Conservation (phyloP, 257 asterid species). For the Solanum rostratum region DNA sequence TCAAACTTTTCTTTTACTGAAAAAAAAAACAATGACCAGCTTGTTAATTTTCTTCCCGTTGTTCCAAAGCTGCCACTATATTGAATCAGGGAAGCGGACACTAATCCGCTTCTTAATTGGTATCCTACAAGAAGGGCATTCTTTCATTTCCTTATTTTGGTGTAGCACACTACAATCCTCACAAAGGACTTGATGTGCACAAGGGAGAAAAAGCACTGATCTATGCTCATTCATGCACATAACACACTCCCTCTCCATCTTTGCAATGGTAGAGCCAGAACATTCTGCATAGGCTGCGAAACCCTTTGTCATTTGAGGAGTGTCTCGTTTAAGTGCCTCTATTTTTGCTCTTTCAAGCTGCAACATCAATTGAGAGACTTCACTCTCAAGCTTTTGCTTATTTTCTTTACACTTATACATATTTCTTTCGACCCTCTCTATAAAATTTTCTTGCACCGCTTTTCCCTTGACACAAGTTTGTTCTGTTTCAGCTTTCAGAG, state of each 20-base stretch:
- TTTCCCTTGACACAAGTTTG: constrained; percentile 16
- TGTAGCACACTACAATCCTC: constrained; percentile 40
- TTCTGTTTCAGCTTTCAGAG: constrained; percentile 24
- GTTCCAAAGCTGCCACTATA: background rate
- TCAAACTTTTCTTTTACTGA: background rate
- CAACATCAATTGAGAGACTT: constrained; percentile 31
- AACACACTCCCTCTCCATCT: constrained; percentile 73
- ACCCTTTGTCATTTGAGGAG: constrained; percentile 23
- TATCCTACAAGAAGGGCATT: no score
- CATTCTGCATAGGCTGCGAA: constrained; percentile 33
- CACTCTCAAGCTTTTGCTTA: constrained; percentile 25
- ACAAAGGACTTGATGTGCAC: constrained; percentile 81
- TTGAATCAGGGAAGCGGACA: constrained; percentile 19
- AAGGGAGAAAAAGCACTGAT: constrained; percentile 68
- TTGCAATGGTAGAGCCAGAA: constrained; percentile 15
- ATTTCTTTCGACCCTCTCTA: constrained; percentile 24
- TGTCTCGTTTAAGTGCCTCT: constrained; percentile 33
- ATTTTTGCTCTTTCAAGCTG: constrained; percentile 35
- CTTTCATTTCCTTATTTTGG: constrained; percentile 52
- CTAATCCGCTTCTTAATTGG: constrained; percentile 36
- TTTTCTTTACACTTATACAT: constrained; percentile 22
- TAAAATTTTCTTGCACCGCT: constrained; percentile 32
- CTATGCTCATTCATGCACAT: constrained; percentile 73
- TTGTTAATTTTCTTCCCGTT: background rate
- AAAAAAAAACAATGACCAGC: background rate